Conservation (phyloP, 345 rosid genomes). For the Trapa bicornis region DNA sequence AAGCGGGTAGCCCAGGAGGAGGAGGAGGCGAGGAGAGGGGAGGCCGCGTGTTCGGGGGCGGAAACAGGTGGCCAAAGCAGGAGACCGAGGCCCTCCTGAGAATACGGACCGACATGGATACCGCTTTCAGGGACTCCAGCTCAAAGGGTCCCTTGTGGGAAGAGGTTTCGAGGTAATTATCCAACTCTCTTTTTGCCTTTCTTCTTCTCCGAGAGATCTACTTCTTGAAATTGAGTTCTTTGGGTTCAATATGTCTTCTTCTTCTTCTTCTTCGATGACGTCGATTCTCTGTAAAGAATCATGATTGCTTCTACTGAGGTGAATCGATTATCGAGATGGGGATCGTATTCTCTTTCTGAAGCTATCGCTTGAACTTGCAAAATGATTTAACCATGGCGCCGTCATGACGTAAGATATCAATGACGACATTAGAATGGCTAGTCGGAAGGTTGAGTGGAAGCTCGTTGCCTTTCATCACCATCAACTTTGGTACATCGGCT, state of each 20-base stretch:
- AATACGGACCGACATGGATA: constrained; percentile 83
- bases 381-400: background rate
- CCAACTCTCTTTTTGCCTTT: background rate
- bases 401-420: background rate
- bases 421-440: background rate
- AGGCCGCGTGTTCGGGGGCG: constrained; percentile 13
- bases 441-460: background rate
- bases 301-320: background rate
- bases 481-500: background rate
- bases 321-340: background rate
- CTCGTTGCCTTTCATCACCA: background rate
- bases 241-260: background rate
- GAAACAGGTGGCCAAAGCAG: constrained; percentile 75
- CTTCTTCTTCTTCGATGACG: background rate
- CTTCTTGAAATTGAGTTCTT: background rate
- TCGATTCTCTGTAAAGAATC: background rate
- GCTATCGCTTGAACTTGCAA: background rate
- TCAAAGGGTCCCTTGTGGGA: constrained; percentile 84
- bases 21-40: constrained; percentile 8
- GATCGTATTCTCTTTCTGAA: background rate
- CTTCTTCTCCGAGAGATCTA: background rate
- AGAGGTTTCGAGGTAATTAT: constrained; percentile 61
- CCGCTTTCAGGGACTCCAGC: constrained; percentile 52
- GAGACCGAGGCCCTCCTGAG: constrained; percentile 65
- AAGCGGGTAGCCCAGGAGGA: background rate